A percentile compares a stretch with the other conserved stretches of the same genome.
Evolutionary conservation across 139 green algal species (phyloP).

Genomic region (Zygnema cylindricum): DNA sequence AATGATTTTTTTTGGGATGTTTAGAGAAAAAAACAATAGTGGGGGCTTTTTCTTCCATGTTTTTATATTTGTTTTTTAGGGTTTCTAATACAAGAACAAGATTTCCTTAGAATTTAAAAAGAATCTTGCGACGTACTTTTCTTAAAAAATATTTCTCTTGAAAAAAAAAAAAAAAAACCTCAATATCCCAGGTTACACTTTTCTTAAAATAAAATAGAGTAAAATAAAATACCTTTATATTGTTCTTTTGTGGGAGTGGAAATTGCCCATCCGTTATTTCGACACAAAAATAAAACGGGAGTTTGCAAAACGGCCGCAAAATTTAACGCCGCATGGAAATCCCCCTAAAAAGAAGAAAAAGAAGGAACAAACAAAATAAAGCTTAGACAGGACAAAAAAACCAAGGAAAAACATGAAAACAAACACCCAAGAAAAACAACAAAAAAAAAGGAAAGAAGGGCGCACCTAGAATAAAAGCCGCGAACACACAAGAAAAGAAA

Average conservation of each 20-base stretch:
- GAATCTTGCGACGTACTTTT: no score
- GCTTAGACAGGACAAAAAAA: not conserved
- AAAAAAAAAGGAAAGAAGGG: not conserved
- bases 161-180: no score
- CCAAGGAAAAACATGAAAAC: constrained; percentile 4
- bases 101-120: no score
- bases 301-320: constrained; percentile 84
- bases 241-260: constrained; percentile 86
- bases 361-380: no score
- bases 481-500: not conserved
- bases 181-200: no score
- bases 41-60: no score
- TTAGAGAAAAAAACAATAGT: no score
- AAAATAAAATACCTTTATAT: constrained; percentile 69
- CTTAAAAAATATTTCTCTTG: no score
- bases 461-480: not conserved
- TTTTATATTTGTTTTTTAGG: no score
- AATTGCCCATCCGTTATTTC: constrained; percentile 97
- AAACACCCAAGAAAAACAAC: not conserved
- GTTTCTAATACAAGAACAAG: not conserved
- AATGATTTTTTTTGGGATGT: no score
- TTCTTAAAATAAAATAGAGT: no score
- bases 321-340: constrained; percentile 93
- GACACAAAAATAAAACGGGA: constrained; percentile 91
- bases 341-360: constrained; percentile 70